Evolutionary conservation across 768 basidiomycete species (phyloP), one percentile per base, ranked within the genome.

Genomic region (Russula compacta): DNA sequence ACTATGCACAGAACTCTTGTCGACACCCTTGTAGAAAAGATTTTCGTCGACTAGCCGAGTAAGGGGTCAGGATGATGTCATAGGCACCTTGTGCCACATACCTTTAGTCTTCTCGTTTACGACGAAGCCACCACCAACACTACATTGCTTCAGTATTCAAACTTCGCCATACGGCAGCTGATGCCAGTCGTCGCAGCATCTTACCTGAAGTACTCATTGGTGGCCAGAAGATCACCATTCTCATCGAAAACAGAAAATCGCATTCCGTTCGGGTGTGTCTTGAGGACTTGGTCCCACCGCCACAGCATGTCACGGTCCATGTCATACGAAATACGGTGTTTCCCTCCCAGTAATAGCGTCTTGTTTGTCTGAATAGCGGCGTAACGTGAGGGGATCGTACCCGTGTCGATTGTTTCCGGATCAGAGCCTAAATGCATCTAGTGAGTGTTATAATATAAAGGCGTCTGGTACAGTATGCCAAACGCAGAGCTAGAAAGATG

Each of bases 71-170:
- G 15, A 44, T 38, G 15, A 36, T 3, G 12, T 35, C 21, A 51
- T 6, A 46, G 7, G 32, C 38, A 6, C 12, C n/a, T 42, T 6
- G 21, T 56, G 9, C 52, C 32, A 64, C 68, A 60, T 66, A 86
- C 89, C 85, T 78, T 94, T 87, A 1, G 93, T 97, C 71, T 92
- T 89, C 43, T 94, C 90, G 68, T 97, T 97, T 29, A 97, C 92
- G 3, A 95, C 93, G 70, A 95, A 97, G 2, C 93, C 93, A 47
- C 93, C 93, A 2, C 93, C 92, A 52, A 97, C 92, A 57, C 89
- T 84, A 54, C 15, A 47, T 44, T 21, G 17, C 24, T 48, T 43
- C 15, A 47, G 35, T 47, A 46, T 40, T 14, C 19, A 40, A 21
- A 29, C 43, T 19, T 43, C 19, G 15, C 33, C 15, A 33, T 17